Base-by-base conservation (phyloP, 306 rosid species). In the Quercus dentata region DNA sequence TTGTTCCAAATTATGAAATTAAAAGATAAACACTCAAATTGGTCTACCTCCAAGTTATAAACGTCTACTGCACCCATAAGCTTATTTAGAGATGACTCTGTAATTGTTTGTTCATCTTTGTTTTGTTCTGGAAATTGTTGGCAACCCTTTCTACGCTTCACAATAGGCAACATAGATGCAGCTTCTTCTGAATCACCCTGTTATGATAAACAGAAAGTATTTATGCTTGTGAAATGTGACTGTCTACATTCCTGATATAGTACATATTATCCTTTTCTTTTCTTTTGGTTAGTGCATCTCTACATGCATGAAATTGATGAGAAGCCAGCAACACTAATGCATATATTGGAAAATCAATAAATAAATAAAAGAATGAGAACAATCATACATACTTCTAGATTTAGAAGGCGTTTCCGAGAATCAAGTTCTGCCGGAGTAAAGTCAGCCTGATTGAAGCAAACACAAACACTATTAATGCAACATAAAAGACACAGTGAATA, bases 371-470 rank as follows among this genome's bases (percentile, higher is more conserved):
- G 30, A 19, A 44, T 10, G 59, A 65, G 62, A 27, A 56, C 23
- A 35, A 33, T 18, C 15, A 25, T 58, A 74, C 87, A 64, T 92
- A 92, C 97, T 75, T 77, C 90, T 15, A 81, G 75, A 84, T 86
- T 70, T 54, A 90, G 78, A 65, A 88, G 74, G n/a, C 92, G 92
- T 69, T 92, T 92, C 62, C 92, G 77, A 56, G 97, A 85, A 86
- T 89, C 88, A 85, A 94, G 89, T 61, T 94, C 96, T 57, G 88
- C 91, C 3, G 97, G 96, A 59, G 94, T 88, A 68, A 92, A 94
- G 51, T 88, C 91, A 69, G 98, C 98, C 98, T 92, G 90, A 74
- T 57, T 28, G 44, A 56, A 82, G 20, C 78, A 64, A 77, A 68
- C 38, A 73, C 3, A 27, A 70, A 15, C 31, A 13, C 44, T 5